Conservation (phyloP, 441 rosid species). For the Gossypium aridum region DNA sequence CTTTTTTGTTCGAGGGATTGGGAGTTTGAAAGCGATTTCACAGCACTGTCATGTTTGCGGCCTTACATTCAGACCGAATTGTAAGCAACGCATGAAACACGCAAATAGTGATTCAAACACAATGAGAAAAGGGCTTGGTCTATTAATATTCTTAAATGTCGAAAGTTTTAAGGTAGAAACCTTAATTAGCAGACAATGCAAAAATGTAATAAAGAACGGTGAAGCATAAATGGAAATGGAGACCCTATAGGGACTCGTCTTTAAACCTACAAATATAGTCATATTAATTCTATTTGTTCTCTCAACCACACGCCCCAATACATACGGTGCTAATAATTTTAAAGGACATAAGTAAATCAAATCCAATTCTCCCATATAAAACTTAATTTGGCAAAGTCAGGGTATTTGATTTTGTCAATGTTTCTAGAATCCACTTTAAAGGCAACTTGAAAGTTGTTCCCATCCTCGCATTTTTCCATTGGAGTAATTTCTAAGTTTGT, state of each 20-base stretch:
- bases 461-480: background rate
- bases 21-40: slow-evolving; percentile 14
- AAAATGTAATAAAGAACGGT: too few relatives aligned
- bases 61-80: background rate
- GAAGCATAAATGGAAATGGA: too few relatives aligned
- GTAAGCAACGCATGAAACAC: background rate
- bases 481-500: slow-evolving; percentile 1
- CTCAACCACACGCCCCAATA: too few relatives aligned
- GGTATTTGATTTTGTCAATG: background rate
- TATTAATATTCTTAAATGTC: background rate
- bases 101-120: background rate
- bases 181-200: background rate
- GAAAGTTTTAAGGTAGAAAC: background rate
- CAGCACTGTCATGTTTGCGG: slow-evolving; percentile 14
- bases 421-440: slow-evolving; percentile 12
- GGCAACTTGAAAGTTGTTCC: slow-evolving; percentile 10
- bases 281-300: too few relatives aligned
- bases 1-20: background rate
- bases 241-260: too few relatives aligned
- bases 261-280: too few relatives aligned
- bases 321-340: too few relatives aligned
- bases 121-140: background rate
- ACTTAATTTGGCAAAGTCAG: background rate
- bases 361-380: too few relatives aligned
- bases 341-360: too few relatives aligned